These are phyloP conservation scores for Tylopilus intermedius DNA, from an alignment of 768 basidiomycete species.

Conservation along the genomic window DNA sequence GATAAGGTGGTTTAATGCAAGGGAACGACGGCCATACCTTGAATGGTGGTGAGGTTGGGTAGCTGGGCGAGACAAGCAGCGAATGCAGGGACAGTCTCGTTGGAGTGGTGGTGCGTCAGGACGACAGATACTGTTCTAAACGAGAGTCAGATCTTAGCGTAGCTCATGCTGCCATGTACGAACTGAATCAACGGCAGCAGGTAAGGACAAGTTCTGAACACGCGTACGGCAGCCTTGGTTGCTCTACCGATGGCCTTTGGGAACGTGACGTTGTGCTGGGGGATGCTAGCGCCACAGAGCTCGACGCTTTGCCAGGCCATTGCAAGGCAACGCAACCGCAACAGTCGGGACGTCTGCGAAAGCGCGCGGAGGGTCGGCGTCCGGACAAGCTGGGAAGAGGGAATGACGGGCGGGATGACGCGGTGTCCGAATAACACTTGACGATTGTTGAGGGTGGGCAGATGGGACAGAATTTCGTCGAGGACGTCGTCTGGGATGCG, in stretches of 20 bases:
- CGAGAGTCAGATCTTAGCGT: background rate
- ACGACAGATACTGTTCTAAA: conserved; percentile 1
- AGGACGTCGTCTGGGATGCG: too few species aligned
- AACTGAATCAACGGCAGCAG: conserved; percentile 5
- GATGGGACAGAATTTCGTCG: too few species aligned
- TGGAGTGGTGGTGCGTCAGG: background rate
- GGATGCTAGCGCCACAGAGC: background rate
- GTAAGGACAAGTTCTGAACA: conserved; percentile 4
- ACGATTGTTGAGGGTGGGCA: too few species aligned
- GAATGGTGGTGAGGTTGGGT: conserved; percentile 8
- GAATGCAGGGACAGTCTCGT: conserved; percentile 7
- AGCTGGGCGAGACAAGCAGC: conserved; percentile 1
- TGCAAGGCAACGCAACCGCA: conserved; percentile 3
- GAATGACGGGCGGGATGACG: too few species aligned
- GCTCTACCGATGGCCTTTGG: background rate
- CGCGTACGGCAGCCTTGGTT: background rate
- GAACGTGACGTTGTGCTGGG: background rate
- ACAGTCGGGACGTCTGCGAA: background rate
- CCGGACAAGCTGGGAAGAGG: too few species aligned
- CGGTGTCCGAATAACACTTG: too few species aligned
- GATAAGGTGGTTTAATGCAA: background rate
- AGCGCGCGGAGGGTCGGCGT: too few species aligned
- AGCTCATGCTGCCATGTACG: background rate
- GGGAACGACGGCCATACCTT: background rate
- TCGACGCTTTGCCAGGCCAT: conserved; percentile 5